These are phyloP conservation scores for Ophiobolus disseminans DNA, from an alignment of 2,329 filamentous ascomycete species.

Conservation along the genomic window DNA sequence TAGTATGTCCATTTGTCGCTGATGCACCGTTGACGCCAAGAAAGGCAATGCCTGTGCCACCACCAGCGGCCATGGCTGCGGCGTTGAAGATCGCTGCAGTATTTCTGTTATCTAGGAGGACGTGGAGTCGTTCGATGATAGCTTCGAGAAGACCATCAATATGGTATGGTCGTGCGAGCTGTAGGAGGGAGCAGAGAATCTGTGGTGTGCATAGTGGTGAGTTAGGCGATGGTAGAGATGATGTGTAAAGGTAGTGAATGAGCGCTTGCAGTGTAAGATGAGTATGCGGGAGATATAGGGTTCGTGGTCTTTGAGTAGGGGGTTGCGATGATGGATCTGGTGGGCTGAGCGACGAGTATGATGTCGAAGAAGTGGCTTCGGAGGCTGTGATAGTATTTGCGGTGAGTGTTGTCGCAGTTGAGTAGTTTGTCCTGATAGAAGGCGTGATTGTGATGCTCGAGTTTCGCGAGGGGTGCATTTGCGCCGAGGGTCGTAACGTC, in stretches of 20 bases:
- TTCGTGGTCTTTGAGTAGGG: slow-evolving; percentile 75
- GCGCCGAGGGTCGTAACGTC: slow-evolving; percentile 70
- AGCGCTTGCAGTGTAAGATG: slow-evolving; percentile 87
- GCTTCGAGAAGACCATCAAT: slow-evolving; percentile 92
- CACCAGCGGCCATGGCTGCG: slow-evolving; percentile 95
- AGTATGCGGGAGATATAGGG: slow-evolving; percentile 92
- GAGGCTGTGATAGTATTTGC: slow-evolving; percentile 45
- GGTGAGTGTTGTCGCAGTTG: slow-evolving; percentile 52
- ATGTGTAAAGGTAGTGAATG: slow-evolving; percentile 93
- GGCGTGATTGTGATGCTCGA: slow-evolving; percentile 87
- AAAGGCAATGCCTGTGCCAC: slow-evolving; percentile 81
- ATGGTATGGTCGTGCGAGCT: slow-evolving; percentile 91
- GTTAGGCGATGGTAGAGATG: slow-evolving; percentile 76
- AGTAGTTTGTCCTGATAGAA: slow-evolving; percentile 61
- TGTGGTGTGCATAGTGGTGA: slow-evolving; percentile 89
- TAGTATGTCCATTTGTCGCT: slow-evolving; percentile 34
- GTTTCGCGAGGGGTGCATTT: slow-evolving; percentile 69
- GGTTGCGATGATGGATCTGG: slow-evolving; percentile 62
- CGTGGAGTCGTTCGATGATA: slow-evolving; percentile 87
- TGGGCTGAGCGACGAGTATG: slow-evolving; percentile 54
- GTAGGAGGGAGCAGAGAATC: slow-evolving; percentile 91
- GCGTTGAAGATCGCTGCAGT: slow-evolving; percentile 98
- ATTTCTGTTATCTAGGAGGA: slow-evolving; percentile 88
- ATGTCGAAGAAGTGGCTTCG: slow-evolving; percentile 51
- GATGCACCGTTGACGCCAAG: slow-evolving; percentile 39